Evolutionary conservation across 106 monocot genomes (phyloP).

Genomic region (Amphibolis antarctica): DNA sequence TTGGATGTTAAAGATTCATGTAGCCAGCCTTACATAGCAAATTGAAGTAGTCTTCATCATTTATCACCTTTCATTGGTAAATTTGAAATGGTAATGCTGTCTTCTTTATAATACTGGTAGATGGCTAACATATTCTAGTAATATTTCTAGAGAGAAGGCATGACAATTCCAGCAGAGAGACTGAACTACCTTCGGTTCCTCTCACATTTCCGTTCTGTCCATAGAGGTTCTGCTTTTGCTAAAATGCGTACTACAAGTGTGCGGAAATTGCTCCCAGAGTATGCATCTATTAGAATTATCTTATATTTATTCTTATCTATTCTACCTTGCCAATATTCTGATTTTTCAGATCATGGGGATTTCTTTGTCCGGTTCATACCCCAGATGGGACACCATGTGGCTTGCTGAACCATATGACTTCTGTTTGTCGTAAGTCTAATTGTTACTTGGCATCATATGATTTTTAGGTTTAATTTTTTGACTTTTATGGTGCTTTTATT

Average conservation of each 20-base stretch:
- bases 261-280: constrained; percentile 94
- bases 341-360: constrained; percentile 82
- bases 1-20: no score
- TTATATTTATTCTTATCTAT: not conserved
- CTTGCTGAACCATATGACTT: constrained; percentile 89
- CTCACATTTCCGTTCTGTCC: constrained; percentile 87
- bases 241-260: constrained; percentile 86
- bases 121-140: no score
- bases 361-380: constrained; percentile 96
- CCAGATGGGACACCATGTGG: constrained; percentile 98
- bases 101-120: no score
- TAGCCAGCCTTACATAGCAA: no score
- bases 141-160: constrained; percentile 51
- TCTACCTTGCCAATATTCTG: not conserved
- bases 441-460: not conserved
- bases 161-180: constrained; percentile 75
- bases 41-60: no score
- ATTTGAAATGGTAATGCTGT: no score
- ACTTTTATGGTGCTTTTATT: not conserved
- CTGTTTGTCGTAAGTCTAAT: constrained; percentile 56
- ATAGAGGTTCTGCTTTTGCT: constrained; percentile 86
- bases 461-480: not conserved
- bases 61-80: no score
- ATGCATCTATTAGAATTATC: constrained; percentile 26
- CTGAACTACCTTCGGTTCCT: constrained; percentile 82